Conservation (phyloP, 768 basidiomycete genomes). For the Rossbeevera mucosa region DNA sequence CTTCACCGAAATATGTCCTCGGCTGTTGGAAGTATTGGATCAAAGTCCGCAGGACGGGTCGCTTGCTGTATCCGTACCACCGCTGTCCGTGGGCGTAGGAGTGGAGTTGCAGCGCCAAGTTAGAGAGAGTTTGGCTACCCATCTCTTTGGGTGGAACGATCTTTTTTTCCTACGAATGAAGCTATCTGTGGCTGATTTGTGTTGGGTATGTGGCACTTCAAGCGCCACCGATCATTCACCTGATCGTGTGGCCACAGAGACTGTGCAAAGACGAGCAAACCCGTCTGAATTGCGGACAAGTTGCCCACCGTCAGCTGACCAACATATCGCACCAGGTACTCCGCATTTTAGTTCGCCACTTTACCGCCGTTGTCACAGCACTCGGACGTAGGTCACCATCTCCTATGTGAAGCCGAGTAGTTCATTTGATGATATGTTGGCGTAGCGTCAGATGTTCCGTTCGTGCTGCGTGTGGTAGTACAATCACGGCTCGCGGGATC, state of each 20-base stretch:
- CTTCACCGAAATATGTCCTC: conserved; percentile 37
- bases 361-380: conserved; percentile 40
- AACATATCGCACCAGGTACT: conserved; percentile 51
- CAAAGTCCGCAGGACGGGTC: conserved; percentile 31
- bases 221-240: conserved; percentile 11
- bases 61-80: conserved; percentile 31
- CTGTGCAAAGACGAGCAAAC: conserved; percentile 39
- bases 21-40: conserved; percentile 44
- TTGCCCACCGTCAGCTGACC: conserved; percentile 49
- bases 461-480: conserved; percentile 55
- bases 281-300: conserved; percentile 44
- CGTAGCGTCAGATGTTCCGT: conserved; percentile 59
- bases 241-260: conserved; percentile 43
- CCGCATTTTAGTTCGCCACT: conserved; percentile 53
- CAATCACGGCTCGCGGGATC: conserved; percentile 53
- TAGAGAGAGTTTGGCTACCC: conserved; percentile 45
- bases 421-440: conserved; percentile 15
- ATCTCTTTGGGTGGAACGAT: conserved; percentile 60
- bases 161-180: conserved; percentile 53
- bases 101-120: conserved; percentile 42
- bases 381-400: conserved; percentile 40
- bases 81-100: conserved; percentile 27
- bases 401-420: conserved; percentile 6
- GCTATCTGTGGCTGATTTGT: conserved; percentile 43
- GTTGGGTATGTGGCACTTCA: conserved; percentile 34